Conservation (phyloP, 192 early-diverging fungal species). For the Spizellomyces sp. region DNA sequence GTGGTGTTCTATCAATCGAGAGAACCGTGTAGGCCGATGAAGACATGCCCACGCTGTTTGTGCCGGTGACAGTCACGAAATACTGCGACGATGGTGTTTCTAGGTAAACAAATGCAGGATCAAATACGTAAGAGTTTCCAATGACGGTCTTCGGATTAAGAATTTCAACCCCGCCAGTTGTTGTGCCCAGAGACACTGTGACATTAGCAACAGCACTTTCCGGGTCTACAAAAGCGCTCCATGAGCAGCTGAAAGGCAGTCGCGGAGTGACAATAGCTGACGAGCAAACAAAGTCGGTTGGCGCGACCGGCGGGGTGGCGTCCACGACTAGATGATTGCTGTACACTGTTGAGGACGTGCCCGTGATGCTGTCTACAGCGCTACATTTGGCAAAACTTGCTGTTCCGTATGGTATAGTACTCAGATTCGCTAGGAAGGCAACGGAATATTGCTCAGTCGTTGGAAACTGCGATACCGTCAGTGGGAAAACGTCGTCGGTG, state of each 20-base stretch:
- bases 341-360: neutral
- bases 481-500: no score
- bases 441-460: no score
- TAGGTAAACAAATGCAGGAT: neutral
- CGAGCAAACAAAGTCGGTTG: neutral
- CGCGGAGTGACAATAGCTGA: neutral
- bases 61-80: conserved; percentile 1
- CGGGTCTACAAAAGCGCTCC: conserved; percentile 1
- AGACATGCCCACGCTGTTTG: conserved; percentile 1
- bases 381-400: neutral
- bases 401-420: no score
- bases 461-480: no score
- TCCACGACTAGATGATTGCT: conserved; percentile 1
- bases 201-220: conserved; percentile 8
- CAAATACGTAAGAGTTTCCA: neutral
- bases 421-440: no score
- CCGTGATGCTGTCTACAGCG: conserved; percentile 1
- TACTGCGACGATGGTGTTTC: neutral
- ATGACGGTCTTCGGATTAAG: neutral
- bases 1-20: neutral
- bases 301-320: conserved; percentile 5
- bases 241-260: neutral
- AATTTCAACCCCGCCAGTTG: conserved; percentile 12
- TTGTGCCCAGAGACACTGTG: conserved; percentile 1
- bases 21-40: neutral